Evolutionary conservation across 495 filamentous ascomycete genomes (phyloP).

Genomic region (Paragyromitra xinjiangensis): DNA sequence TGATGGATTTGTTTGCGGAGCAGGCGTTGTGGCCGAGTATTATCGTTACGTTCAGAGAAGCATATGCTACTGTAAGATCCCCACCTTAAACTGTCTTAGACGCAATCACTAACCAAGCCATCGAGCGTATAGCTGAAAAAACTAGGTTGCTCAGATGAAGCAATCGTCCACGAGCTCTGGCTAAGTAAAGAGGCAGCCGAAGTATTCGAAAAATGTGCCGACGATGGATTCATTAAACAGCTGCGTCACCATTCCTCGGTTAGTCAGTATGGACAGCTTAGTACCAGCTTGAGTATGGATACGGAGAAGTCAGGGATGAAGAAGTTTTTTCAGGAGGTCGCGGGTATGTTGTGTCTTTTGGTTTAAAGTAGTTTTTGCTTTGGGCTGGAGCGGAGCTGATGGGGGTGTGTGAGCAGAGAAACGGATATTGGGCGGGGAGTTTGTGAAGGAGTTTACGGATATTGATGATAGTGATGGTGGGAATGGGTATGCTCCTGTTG

Average conservation of each 20-base stretch:
- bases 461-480: slow-evolving; percentile 37
- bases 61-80: slow-evolving; percentile 30
- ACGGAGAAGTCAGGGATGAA: slow-evolving; percentile 15
- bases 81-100: background rate
- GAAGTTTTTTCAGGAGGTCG: slow-evolving; percentile 37
- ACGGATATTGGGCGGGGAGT: slow-evolving; percentile 38
- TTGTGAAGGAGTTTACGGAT: slow-evolving; percentile 29
- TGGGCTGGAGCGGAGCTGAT: background rate
- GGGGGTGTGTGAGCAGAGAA: background rate
- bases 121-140: slow-evolving; percentile 24
- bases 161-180: slow-evolving; percentile 35
- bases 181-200: slow-evolving; percentile 39
- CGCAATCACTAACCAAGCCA: background rate
- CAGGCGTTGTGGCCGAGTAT: slow-evolving; percentile 42
- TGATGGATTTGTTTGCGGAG: slow-evolving; percentile 40
- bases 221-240: slow-evolving; percentile 38
- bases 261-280: slow-evolving; percentile 37
- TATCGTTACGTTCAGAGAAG: slow-evolving; percentile 37
- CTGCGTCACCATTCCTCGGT: slow-evolving; percentile 31
- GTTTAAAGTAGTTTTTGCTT: background rate
- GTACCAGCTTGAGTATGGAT: slow-evolving; percentile 29
- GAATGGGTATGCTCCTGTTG: slow-evolving; percentile 5
- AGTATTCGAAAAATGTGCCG: slow-evolving; percentile 41
- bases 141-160: slow-evolving; percentile 35
- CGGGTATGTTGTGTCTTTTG: slow-evolving; percentile 3